Percentiles rank a stretch among this genome's conserved stretches.
These are phyloP conservation scores for Blepharisma stoltei DNA, from an alignment of 73 alveolate species.

Conservation along the genomic window DNA sequence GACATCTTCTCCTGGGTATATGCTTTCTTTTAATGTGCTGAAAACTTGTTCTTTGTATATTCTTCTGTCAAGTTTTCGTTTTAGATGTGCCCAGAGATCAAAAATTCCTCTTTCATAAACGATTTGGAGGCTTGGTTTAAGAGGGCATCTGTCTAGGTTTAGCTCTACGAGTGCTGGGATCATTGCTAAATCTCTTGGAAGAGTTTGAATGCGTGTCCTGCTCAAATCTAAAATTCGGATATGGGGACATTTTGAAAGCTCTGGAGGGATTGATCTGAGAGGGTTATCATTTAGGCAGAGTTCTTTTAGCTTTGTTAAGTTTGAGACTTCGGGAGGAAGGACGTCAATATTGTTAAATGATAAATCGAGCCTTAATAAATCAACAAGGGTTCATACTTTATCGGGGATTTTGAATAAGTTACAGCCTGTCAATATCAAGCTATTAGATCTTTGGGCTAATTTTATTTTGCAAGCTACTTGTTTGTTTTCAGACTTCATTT, in stretches of 20 bases:
- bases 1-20: constrained; percentile 24
- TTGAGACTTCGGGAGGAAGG: neutral
- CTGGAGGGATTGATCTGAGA: constrained; percentile 20
- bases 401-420: constrained; percentile 17
- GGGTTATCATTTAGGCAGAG: constrained; percentile 31
- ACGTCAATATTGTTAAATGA: neutral
- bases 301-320: constrained; percentile 21
- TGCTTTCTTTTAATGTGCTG: constrained; percentile 11
- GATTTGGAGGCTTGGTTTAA: neutral
- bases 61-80: constrained; percentile 15
- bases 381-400: neutral
- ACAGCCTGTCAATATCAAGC: neutral
- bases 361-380: neutral
- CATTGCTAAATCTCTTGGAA: constrained; percentile 29
- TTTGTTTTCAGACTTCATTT: neutral
- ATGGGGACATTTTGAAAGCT: neutral
- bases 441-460: constrained; percentile 11
- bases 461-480: constrained; percentile 8
- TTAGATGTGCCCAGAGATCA: constrained; percentile 22
- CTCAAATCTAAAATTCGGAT: neutral
- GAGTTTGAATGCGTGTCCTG: constrained; percentile 8
- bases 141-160: constrained; percentile 21
- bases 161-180: neutral
- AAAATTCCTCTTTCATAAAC: neutral
- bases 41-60: constrained; percentile 28